Conservation (phyloP, 192 early-diverging fungal species). For the Rhizoclosmatium sp. region DNA sequence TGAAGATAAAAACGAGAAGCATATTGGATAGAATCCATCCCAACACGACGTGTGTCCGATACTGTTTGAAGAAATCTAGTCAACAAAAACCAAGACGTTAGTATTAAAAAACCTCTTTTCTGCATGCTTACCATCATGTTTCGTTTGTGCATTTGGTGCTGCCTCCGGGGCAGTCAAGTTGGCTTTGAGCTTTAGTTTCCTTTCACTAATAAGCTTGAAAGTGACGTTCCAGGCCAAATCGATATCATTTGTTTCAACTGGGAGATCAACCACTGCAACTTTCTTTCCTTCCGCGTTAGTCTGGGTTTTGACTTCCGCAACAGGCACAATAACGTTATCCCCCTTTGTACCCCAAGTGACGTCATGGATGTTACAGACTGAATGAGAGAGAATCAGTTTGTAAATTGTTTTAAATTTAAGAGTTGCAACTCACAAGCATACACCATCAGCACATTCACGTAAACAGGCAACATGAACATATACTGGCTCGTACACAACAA, state of each 20-base stretch:
- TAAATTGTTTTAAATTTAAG: slow-evolving; percentile 17
- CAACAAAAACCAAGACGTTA: background rate
- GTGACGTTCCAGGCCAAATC: slow-evolving; percentile 83
- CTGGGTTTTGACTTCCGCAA: slow-evolving; percentile 77
- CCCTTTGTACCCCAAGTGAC: slow-evolving; percentile 98
- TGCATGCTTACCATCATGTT: slow-evolving; percentile 42
- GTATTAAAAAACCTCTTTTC: background rate
- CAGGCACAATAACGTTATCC: slow-evolving; percentile 72
- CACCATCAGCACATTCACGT: slow-evolving; percentile 88
- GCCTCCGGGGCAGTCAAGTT: slow-evolving; percentile 50
- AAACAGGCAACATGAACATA: slow-evolving; percentile 74
- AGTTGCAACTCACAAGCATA: slow-evolving; percentile 65
- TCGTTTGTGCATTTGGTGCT: slow-evolving; percentile 36
- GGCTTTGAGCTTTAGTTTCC: slow-evolving; percentile 18
- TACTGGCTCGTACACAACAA: slow-evolving; percentile 56
- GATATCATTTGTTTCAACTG: slow-evolving; percentile 76
- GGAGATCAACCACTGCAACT: slow-evolving; percentile 77
- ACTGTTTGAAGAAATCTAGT: slow-evolving; percentile 57
- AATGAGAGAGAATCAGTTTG: slow-evolving; percentile 8
- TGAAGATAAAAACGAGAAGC: slow-evolving; percentile 49
- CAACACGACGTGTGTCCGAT: slow-evolving; percentile 59
- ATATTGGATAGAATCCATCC: slow-evolving; percentile 56
- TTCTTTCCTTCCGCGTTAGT: slow-evolving; percentile 73
- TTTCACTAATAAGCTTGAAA: slow-evolving; percentile 65
- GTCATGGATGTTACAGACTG: slow-evolving; percentile 86